These are phyloP conservation scores for Sugiyamaella novakii DNA, from an alignment of 1,139 yeast species.

Conservation along the genomic window DNA sequence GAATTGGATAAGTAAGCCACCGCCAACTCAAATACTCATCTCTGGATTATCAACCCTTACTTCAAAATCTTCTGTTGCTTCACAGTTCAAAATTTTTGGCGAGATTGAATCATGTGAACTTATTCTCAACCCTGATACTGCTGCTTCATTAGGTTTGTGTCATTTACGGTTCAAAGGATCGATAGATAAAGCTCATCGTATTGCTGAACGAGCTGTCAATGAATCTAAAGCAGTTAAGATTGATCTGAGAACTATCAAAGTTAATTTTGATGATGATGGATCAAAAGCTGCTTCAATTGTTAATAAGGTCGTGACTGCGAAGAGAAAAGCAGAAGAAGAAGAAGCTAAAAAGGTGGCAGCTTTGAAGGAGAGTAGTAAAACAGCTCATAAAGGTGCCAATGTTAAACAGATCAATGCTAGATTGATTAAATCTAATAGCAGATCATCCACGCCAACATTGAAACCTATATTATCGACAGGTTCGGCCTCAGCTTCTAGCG, in stretches of 20 bases:
- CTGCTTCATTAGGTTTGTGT: slow-evolving; percentile 78
- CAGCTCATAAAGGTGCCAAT: slow-evolving; percentile 5
- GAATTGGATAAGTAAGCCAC: slow-evolving; percentile 75
- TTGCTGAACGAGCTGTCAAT: slow-evolving; percentile 49
- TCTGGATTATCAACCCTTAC: slow-evolving; percentile 62
- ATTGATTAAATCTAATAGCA: slow-evolving; percentile 1
- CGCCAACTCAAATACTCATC: slow-evolving; percentile 67
- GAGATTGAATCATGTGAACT: slow-evolving; percentile 58
- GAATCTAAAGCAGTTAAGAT: slow-evolving; percentile 40
- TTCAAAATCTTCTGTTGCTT: slow-evolving; percentile 49
- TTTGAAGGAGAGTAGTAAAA: too few relatives aligned
- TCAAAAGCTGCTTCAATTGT: slow-evolving; percentile 33
- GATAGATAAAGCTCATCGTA: slow-evolving; percentile 52
- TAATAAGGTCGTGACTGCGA: slow-evolving; percentile 25
- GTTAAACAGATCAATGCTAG: slow-evolving; percentile 2
- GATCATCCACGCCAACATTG: slow-evolving; percentile 3
- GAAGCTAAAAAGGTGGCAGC: slow-evolving; percentile 15
- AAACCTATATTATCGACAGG: background rate
- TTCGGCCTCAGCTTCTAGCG: background rate
- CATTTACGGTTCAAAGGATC: slow-evolving; percentile 64
- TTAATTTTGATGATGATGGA: slow-evolving; percentile 43
- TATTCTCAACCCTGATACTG: slow-evolving; percentile 71
- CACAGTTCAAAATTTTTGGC: slow-evolving; percentile 67
- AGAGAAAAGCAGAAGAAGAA: slow-evolving; percentile 13
- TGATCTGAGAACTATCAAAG: slow-evolving; percentile 40